A percentile compares a stretch with the other conserved stretches of the same genome.
These are phyloP conservation scores for Nigrospora osmanthi DNA, from an alignment of 2,329 filamentous ascomycete species.

Conservation along the genomic window DNA sequence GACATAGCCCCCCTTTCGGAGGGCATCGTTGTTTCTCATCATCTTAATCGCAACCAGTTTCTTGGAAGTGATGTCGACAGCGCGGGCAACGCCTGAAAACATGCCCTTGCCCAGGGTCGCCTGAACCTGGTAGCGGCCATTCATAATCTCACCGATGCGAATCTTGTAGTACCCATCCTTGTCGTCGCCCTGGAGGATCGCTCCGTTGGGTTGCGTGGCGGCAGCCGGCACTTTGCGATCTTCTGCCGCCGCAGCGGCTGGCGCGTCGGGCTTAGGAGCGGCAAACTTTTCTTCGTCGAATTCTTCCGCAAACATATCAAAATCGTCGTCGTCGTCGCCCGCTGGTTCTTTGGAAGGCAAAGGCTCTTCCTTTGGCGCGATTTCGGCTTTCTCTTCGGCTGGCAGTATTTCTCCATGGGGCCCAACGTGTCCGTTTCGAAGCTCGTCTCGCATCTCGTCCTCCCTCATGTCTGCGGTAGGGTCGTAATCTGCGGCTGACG, in stretches of 20 bases:
- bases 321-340: conserved; percentile 57
- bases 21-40: conserved; percentile 90
- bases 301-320: conserved; percentile 87
- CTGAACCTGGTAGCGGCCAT: conserved; percentile 83
- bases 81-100: conserved; percentile 93
- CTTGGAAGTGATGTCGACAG: conserved; percentile 67
- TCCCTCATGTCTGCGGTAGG: conserved; percentile 70
- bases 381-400: conserved; percentile 19
- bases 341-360: conserved; percentile 34
- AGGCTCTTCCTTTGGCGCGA: conserved; percentile 25
- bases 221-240: conserved; percentile 39
- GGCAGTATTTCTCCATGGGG: conserved; percentile 52
- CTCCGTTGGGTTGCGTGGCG: conserved; percentile 47
- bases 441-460: conserved; percentile 55
- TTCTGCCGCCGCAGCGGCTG: conserved; percentile 29
- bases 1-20: conserved; percentile 85
- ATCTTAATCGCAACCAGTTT: conserved; percentile 93
- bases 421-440: conserved; percentile 40
- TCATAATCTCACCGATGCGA: conserved; percentile 82
- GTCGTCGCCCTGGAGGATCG: conserved; percentile 87
- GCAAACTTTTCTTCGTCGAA: conserved; percentile 60
- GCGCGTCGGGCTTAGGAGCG: conserved; percentile 34
- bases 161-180: conserved; percentile 95
- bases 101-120: conserved; percentile 86
- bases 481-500: conserved; percentile 73